Conservation (phyloP, 2,329 filamentous ascomycete species). For the Alternaria sp. region DNA sequence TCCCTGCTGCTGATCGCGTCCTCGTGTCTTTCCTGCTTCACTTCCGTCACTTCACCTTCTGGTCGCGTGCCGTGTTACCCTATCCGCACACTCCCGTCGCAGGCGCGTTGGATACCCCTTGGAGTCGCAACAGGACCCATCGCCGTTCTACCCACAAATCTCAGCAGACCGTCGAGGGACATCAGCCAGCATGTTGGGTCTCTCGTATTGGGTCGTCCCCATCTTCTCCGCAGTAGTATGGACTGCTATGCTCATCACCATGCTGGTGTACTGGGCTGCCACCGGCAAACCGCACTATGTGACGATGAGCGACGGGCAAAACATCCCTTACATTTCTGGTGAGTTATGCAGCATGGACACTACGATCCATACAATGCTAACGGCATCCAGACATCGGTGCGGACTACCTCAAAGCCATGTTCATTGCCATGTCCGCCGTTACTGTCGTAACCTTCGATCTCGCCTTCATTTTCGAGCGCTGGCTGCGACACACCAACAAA, state of each 20-base stretch:
- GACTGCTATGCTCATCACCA: conserved; percentile 68
- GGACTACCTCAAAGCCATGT: conserved; percentile 73
- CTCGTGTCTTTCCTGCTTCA: not conserved
- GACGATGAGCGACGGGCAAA: conserved; percentile 65
- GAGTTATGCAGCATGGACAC: conserved; percentile 13
- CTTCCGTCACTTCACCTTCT: not conserved
- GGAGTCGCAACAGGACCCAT: not conserved
- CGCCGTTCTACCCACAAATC: not conserved
- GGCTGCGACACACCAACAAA: conserved; percentile 80
- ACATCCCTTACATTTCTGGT: conserved; percentile 76
- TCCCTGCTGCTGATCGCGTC: conserved; percentile 1
- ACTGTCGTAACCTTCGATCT: conserved; percentile 83
- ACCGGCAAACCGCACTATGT: conserved; percentile 63
- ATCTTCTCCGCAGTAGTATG: conserved; percentile 65
- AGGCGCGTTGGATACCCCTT: not conserved
- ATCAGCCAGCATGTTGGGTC: conserved; percentile 37
- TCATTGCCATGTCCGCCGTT: conserved; percentile 73
- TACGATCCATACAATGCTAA: conserved; percentile 7
- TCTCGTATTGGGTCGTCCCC: conserved; percentile 69
- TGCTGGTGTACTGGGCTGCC: conserved; percentile 74
- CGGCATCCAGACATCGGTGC: conserved; percentile 62
- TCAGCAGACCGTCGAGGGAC: not conserved
- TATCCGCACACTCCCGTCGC: conserved; percentile 8
- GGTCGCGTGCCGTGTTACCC: conserved; percentile 7
- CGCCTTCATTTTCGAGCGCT: conserved; percentile 81